Evolutionary conservation across 805 yeast species (phyloP).

Genomic region (Kockiozyma suomiensis): DNA sequence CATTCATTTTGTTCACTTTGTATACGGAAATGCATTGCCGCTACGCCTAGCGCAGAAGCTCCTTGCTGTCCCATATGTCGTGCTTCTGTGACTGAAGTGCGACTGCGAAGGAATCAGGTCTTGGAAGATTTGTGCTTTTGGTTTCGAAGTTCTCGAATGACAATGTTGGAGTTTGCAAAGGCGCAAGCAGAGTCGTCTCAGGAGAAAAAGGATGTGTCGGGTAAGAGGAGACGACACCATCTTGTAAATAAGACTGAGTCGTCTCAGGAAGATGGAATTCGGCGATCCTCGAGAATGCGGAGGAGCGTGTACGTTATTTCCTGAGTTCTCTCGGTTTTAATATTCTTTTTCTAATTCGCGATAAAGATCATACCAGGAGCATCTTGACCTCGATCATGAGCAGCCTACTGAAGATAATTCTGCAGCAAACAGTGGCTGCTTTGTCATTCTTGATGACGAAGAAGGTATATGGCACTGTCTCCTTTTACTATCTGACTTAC

Average conservation of each 20-base stretch:
- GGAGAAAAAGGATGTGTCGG: background rate
- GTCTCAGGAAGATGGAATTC: background rate
- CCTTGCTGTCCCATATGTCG: slow-evolving; percentile 79
- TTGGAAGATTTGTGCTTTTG: slow-evolving; percentile 72
- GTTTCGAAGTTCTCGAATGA: slow-evolving; percentile 42
- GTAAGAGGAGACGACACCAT: background rate
- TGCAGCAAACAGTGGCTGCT: background rate
- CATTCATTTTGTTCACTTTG: slow-evolving; percentile 91
- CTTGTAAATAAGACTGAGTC: slow-evolving; percentile 2
- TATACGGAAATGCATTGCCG: slow-evolving; percentile 68
- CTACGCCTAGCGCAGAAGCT: slow-evolving; percentile 40
- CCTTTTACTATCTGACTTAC: background rate
- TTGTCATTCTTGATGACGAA: background rate
- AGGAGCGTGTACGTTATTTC: slow-evolving; percentile 6
- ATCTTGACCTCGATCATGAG: slow-evolving; percentile 20
- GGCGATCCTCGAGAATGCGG: slow-evolving; percentile 8
- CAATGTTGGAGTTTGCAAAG: slow-evolving; percentile 7
- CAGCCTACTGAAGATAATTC: background rate
- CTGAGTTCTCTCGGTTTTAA: background rate
- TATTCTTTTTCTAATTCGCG: background rate
- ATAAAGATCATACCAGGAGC: slow-evolving; percentile 23
- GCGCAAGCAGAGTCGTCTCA: background rate
- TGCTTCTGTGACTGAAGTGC: slow-evolving; percentile 67
- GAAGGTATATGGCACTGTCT: background rate
- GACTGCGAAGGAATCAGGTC: slow-evolving; percentile 63